Conservation (phyloP, 352 stramenopile genomes). For the Phytophthora niederhauseri region DNA sequence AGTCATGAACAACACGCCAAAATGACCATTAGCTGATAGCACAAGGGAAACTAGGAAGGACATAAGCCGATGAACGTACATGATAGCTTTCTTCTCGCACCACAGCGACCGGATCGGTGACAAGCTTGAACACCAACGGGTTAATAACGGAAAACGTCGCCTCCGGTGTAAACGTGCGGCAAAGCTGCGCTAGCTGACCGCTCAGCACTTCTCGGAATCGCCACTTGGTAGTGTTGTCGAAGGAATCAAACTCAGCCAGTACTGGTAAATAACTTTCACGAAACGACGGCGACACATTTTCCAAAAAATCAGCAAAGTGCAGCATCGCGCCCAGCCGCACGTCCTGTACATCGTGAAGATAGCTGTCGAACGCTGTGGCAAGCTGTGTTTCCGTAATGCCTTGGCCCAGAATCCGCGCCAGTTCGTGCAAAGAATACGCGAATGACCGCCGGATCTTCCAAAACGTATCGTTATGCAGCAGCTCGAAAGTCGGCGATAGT, state of each 20-base stretch:
- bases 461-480: slow-evolving; percentile 79
- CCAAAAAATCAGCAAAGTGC: slow-evolving; percentile 88
- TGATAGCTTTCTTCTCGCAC: slow-evolving; percentile 77
- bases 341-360: slow-evolving; percentile 82
- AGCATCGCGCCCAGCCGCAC: slow-evolving; percentile 85
- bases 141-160: slow-evolving; percentile 82
- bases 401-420: slow-evolving; percentile 80
- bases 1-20: slow-evolving; percentile 16
- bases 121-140: slow-evolving; percentile 73
- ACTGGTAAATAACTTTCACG: slow-evolving; percentile 85
- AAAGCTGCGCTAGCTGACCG: slow-evolving; percentile 74
- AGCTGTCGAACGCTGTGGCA: slow-evolving; percentile 82
- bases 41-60: background rate
- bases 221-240: slow-evolving; percentile 86
- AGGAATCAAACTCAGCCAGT: slow-evolving; percentile 67
- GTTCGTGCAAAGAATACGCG: slow-evolving; percentile 92
- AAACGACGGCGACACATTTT: slow-evolving; percentile 68
- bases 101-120: slow-evolving; percentile 76
- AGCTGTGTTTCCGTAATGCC: slow-evolving; percentile 84
- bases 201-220: slow-evolving; percentile 80
- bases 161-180: slow-evolving; percentile 67
- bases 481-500: slow-evolving; percentile 82
- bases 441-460: slow-evolving; percentile 94
- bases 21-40: background rate
- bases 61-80: slow-evolving; percentile 26